Percentiles rank a stretch among this genome's conserved stretches.
phyloP scores from a whole-genome alignment of 192 early-diverging fungal genomes.

The Kappamyces sp. region DNA sequence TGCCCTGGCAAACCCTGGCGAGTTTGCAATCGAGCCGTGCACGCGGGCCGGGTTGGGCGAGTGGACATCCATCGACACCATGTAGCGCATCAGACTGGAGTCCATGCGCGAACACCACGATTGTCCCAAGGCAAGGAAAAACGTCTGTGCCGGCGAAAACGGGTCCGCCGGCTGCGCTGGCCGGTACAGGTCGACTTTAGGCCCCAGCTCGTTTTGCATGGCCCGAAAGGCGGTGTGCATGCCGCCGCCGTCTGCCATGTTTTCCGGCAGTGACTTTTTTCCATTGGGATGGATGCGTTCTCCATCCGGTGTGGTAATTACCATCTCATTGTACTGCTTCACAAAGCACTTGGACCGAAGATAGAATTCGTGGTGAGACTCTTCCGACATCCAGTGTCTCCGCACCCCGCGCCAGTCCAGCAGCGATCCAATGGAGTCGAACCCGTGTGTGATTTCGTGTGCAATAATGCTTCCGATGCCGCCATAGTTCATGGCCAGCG shows the following conservation, averaged over 20 bases:
- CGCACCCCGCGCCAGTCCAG: slow-evolving; percentile 48
- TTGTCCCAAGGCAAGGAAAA: slow-evolving; percentile 63
- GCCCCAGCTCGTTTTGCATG: slow-evolving; percentile 19
- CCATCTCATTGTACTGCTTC: slow-evolving; percentile 54
- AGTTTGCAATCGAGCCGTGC: slow-evolving; percentile 23
- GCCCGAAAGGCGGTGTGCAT: slow-evolving; percentile 35
- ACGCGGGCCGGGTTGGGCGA: slow-evolving; percentile 25
- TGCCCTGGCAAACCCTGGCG: slow-evolving; percentile 24
- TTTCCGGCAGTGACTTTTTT: slow-evolving; percentile 55
- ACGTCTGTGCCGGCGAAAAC: slow-evolving; percentile 55
- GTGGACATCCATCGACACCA: slow-evolving; percentile 30
- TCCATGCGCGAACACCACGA: slow-evolving; percentile 58
- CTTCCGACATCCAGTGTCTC: slow-evolving; percentile 35
- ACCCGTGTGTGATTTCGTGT: slow-evolving; percentile 68
- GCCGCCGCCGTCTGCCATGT: slow-evolving; percentile 68
- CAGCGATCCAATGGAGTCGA: slow-evolving; percentile 52
- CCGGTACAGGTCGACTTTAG: slow-evolving; percentile 5
- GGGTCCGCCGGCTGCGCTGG: slow-evolving; percentile 15
- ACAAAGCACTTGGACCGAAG: slow-evolving; percentile 52
- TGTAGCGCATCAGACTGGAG: slow-evolving; percentile 1
- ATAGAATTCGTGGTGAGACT: slow-evolving; percentile 33
- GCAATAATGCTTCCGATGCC: slow-evolving; percentile 61
- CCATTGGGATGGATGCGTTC: slow-evolving; percentile 37
- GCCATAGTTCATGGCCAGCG: slow-evolving; percentile 62
- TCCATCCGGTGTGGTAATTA: slow-evolving; percentile 36